A percentile compares a stretch with the other conserved stretches of the same genome.
Evolutionary conservation across 2,329 filamentous ascomycete genomes (phyloP).

Genomic region (Hysterium pulicare): DNA sequence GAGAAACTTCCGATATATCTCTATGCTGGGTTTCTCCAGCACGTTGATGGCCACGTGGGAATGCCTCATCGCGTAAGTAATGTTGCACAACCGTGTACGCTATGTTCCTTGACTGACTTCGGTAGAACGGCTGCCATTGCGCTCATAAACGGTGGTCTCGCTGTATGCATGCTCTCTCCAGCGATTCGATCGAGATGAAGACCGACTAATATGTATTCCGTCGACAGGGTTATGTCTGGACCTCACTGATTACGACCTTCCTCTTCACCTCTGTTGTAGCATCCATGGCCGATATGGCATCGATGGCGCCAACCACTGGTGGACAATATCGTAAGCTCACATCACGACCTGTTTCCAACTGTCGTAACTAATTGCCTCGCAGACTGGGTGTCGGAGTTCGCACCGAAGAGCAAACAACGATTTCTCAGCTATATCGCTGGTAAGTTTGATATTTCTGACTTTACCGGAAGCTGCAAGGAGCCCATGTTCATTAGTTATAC

Average conservation of each 20-base stretch:
- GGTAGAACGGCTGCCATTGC: slow-evolving; percentile 10
- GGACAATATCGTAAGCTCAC: slow-evolving; percentile 2
- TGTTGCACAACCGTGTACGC: not conserved
- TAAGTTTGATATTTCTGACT: too few relatives aligned
- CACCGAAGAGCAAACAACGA: slow-evolving; percentile 30
- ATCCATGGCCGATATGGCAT: slow-evolving; percentile 34
- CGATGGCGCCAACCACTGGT: slow-evolving; percentile 13
- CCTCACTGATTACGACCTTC: slow-evolving; percentile 29
- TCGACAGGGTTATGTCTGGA: slow-evolving; percentile 26
- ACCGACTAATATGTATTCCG: not conserved
- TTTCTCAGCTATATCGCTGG: slow-evolving; percentile 35
- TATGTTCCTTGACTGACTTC: not conserved
- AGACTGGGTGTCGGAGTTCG: slow-evolving; percentile 28
- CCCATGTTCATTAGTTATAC: too few relatives aligned
- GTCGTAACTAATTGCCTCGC: not conserved
- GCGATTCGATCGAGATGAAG: not conserved
- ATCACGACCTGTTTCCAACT: not conserved
- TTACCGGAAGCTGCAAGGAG: too few relatives aligned
- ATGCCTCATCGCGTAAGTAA: not conserved
- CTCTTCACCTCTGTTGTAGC: slow-evolving; percentile 32
- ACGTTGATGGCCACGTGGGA: slow-evolving; percentile 2
- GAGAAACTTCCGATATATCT: slow-evolving; percentile 1
- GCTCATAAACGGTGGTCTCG: slow-evolving; percentile 31
- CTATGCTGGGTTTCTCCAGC: slow-evolving; percentile 1
- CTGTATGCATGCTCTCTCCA: slow-evolving; percentile 3